Base-by-base conservation (phyloP, 352 stramenopile genomes). In the Elongisporangium prolatum region DNA sequence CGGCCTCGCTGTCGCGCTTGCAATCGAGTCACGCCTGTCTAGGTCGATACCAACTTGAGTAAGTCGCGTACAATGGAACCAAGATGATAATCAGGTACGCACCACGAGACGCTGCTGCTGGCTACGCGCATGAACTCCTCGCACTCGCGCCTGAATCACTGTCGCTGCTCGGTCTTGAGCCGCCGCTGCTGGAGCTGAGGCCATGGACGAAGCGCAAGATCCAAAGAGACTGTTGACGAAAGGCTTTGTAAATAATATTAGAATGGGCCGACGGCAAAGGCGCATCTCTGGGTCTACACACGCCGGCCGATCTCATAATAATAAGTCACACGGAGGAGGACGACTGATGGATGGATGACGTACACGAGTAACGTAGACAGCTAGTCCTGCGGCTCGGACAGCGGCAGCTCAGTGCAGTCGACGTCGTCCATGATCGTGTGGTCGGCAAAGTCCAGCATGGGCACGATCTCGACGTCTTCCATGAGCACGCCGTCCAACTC, bases 1-100 rank as follows among this genome's bases (percentile, higher is more conserved):
- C 75, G 74, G 1, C 73, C 79, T n/a, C 77, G 76, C 62, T 89
- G 79, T 14, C 68, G 59, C 16, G 82, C 77, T 57, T 89, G 80
- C 8, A 90, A 59, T 47, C 61, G 70, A 3, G 70, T 85, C 50
- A 90, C 60, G n/a, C 63, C 76, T 48, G 47, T 64, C 80, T 90
- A 44, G 10, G 57, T 37, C 25, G 18, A 48, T n/a, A 16, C 14
- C 2, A 61, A 6, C 34, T 24, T 17, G 18, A 22, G 6, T 9
- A 4, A 48, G 9, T 55, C 38, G 21, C 44, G 13, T 52, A 52
- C 38, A 52, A 56, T 50, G 47, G n/a, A 50, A 57, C 21, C 28
- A 52, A 18, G n/a, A 48, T 10, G 16, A 52, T 21, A 17, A 17
- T 38, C 50, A 57, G 11, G 47, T n/a, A 68, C 75, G 54, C 65